Evolutionary conservation across 352 stramenopile species (phyloP).

Genomic region (Globisporangium apiculatum): DNA sequence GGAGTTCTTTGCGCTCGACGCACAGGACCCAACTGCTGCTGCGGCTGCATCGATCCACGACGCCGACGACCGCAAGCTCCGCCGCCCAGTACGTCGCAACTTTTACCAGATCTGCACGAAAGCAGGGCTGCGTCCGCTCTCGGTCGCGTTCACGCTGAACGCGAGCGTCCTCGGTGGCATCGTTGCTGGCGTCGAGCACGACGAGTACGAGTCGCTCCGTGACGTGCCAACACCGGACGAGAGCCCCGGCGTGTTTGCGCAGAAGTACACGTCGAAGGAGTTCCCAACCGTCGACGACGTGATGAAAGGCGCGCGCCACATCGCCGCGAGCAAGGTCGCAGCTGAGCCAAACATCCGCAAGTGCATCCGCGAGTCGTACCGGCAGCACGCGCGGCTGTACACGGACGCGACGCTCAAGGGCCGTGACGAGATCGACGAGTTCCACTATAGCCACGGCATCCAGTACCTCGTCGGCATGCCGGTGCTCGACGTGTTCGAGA

Average conservation of each 20-base stretch:
- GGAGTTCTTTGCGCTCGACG: slow-evolving; percentile 79
- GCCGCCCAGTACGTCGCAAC: slow-evolving; percentile 70
- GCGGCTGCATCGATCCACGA: slow-evolving; percentile 28
- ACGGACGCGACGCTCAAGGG: slow-evolving; percentile 78
- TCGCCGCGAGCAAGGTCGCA: slow-evolving; percentile 79
- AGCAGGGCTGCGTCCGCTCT: slow-evolving; percentile 60
- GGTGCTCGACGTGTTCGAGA: slow-evolving; percentile 70
- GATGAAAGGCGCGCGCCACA: slow-evolving; percentile 85
- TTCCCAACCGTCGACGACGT: slow-evolving; percentile 83
- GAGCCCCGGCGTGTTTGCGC: slow-evolving; percentile 52
- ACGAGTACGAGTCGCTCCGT: slow-evolving; percentile 53
- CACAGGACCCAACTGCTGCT: slow-evolving; percentile 23
- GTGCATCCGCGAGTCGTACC: slow-evolving; percentile 78
- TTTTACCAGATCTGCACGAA: slow-evolving; percentile 89
- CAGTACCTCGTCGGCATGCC: slow-evolving; percentile 85
- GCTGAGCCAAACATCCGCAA: slow-evolving; percentile 82
- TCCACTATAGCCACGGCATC: slow-evolving; percentile 81
- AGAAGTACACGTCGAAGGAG: slow-evolving; percentile 79
- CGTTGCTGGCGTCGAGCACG: slow-evolving; percentile 60
- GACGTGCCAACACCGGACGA: slow-evolving; percentile 73
- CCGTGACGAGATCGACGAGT: slow-evolving; percentile 84
- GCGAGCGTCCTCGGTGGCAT: slow-evolving; percentile 75
- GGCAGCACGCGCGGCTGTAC: slow-evolving; percentile 62
- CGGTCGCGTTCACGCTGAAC: slow-evolving; percentile 82
- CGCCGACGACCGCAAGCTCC: slow-evolving; percentile 53